Conservation (phyloP, 352 stramenopile species). For the Pythium oligandrum region DNA sequence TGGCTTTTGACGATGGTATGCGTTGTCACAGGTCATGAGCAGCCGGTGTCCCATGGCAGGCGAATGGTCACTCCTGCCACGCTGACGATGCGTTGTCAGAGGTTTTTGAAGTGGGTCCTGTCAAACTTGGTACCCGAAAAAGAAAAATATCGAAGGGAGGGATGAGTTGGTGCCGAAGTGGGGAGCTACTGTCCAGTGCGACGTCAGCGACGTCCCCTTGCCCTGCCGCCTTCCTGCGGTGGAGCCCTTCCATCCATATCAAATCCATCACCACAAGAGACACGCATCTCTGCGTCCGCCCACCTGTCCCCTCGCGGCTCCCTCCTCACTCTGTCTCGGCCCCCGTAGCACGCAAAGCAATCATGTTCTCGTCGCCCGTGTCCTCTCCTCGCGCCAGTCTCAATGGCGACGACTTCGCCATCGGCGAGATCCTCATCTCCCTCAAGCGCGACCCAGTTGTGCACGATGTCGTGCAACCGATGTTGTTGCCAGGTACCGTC, state of each 20-base stretch:
- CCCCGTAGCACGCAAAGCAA: background rate
- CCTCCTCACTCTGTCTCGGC: slow-evolving; percentile 6
- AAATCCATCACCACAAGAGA: slow-evolving; percentile 21
- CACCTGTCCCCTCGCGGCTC: background rate
- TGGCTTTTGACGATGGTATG: too few species aligned
- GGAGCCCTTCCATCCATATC: slow-evolving; percentile 1
- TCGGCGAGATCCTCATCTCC: slow-evolving; percentile 78
- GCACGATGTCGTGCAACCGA: slow-evolving; percentile 6
- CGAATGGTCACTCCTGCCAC: too few species aligned
- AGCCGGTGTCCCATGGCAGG: too few species aligned
- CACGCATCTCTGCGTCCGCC: slow-evolving; percentile 4
- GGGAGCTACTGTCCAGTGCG: too few species aligned
- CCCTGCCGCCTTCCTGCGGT: slow-evolving; percentile 7
- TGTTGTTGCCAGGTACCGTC: slow-evolving; percentile 6
- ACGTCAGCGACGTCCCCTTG: background rate
- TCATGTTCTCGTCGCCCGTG: slow-evolving; percentile 2
- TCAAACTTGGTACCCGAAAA: too few species aligned
- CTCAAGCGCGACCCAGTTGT: slow-evolving; percentile 48
- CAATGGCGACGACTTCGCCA: slow-evolving; percentile 60
- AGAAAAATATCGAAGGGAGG: too few species aligned
- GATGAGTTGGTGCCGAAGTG: too few species aligned
- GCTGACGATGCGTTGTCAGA: too few species aligned
- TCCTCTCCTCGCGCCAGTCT: slow-evolving; percentile 13
- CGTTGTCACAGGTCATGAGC: too few species aligned
- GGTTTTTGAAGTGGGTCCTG: too few species aligned